Percentiles rank a stretch among this genome's conserved stretches.
Evolutionary conservation across 164 flowering plant genomes (phyloP).

Genomic region (Liquidambar formosana): DNA sequence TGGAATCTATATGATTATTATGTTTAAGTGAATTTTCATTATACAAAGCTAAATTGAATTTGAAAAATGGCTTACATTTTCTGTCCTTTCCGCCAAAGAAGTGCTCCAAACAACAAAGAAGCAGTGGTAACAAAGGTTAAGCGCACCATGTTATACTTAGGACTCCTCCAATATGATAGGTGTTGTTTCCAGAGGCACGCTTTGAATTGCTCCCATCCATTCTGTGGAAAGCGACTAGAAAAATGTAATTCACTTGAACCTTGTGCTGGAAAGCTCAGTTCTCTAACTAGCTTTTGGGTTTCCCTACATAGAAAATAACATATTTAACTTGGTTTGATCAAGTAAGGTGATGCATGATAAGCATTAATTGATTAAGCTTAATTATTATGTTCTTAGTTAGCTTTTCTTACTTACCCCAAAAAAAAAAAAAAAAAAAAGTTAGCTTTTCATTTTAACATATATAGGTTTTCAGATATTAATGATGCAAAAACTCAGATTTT

Average conservation of each 20-base stretch:
- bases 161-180: constrained; percentile 70
- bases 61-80: constrained; percentile 38
- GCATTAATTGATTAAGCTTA: too few relatives aligned
- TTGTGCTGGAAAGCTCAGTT: constrained; percentile 34
- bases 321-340: neutral
- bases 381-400: too few relatives aligned
- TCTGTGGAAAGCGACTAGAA: constrained; percentile 47
- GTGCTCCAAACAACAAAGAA: constrained; percentile 41
- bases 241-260: constrained; percentile 53
- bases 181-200: constrained; percentile 76
- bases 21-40: neutral
- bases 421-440: too few relatives aligned
- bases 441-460: neutral
- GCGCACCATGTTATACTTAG: constrained; percentile 53
- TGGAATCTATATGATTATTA: too few relatives aligned
- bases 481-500: neutral
- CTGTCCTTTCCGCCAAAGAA: constrained; percentile 60
- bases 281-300: constrained; percentile 35
- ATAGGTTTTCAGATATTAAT: neutral
- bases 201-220: constrained; percentile 58
- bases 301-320: constrained; percentile 30
- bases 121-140: constrained; percentile 20
- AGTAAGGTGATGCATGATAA: too few relatives aligned
- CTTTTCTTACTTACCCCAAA: too few relatives aligned
- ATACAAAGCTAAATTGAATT: neutral